Base-by-base conservation (phyloP, 495 filamentous ascomycete species). In the Xylaria sp. region DNA sequence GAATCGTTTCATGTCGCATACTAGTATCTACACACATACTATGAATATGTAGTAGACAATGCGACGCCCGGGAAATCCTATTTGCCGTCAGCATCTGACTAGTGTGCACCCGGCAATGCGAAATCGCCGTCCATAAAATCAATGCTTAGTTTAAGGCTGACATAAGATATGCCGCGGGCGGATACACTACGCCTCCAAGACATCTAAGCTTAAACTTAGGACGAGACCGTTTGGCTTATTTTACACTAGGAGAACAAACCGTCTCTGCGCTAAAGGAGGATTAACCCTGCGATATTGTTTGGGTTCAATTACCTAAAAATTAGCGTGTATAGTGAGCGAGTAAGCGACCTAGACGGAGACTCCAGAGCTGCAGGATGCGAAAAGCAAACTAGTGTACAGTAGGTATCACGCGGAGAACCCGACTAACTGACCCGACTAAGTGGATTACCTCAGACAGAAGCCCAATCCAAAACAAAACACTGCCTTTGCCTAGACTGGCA, bases 61-160 rank as follows among this genome's bases (percentile, higher is more conserved):
- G 61, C 61, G 24, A 64, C 7, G 12, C 37, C 59, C 61, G 15
- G 17, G 29, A 44, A 31, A 46, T 9, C 9, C 24, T 50, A 48
- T 53, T 53, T 62, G n/a, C 24, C 37, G 21, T 21, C 46, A 64
- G 61, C 24, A 26, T 64, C 61, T 29, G 40, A 31, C 61, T 43
- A 43, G 24, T 19, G 24, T 9, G 21, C 31, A 2, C 14, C 26
- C 24, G 40, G 40, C 41, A 64, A 11, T 8, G 41, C 41, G 15
- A 33, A 24, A 43, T 15, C 41, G 61, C 26, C 11, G 40, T 44
- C 24, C 24, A 46, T 48, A 14, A 14, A 15, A n/a, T 33, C 29
- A 64, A 48, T n/a, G 61, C 61, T 64, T 44, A 31, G 12, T 31
- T 48, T 26, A 31, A 64, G 40, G 61, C 61, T 64, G 37, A 64